A percentile compares a stretch with the other conserved stretches of the same genome.
phyloP scores from a whole-genome alignment of 805 yeast genomes.

The Alloascoidea africana region DNA sequence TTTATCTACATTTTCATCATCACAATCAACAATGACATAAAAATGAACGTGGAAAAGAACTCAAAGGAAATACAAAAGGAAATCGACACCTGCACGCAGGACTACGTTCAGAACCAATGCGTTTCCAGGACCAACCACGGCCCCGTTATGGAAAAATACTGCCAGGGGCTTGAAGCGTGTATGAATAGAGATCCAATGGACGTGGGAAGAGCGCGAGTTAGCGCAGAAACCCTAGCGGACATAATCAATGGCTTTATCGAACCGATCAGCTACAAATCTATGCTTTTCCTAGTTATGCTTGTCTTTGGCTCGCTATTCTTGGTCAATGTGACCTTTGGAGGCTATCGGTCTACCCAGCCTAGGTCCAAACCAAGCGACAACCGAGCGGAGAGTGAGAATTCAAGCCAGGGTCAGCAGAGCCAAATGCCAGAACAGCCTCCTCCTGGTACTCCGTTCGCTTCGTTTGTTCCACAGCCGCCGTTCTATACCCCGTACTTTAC shows the following conservation, averaged over 20 bases:
- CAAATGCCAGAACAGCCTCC: too few species aligned
- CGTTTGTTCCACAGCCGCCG: too few species aligned
- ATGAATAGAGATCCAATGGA: constrained; percentile 63
- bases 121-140: constrained; percentile 19
- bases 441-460: too few species aligned
- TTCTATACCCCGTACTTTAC: too few species aligned
- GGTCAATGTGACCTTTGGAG: constrained; percentile 36
- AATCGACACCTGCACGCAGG: constrained; percentile 52
- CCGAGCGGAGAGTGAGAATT: too few species aligned
- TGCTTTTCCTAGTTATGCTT: constrained; percentile 29
- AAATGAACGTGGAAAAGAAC: constrained; percentile 48
- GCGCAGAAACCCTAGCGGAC: constrained; percentile 76
- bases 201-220: constrained; percentile 52
- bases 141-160: constrained; percentile 49
- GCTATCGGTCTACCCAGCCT: too few species aligned
- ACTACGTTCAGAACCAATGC: constrained; percentile 63
- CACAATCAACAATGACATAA: constrained; percentile 55
- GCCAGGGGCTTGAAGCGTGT: constrained; percentile 68
- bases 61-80: constrained; percentile 44
- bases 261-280: constrained; percentile 57
- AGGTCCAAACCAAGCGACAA: too few species aligned
- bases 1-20: constrained; percentile 33
- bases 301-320: constrained; percentile 36
- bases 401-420: too few species aligned
- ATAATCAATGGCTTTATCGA: constrained; percentile 62